Base-by-base conservation (phyloP, 2,329 filamentous ascomycete species). In the Ophiosphaerella korrae region DNA sequence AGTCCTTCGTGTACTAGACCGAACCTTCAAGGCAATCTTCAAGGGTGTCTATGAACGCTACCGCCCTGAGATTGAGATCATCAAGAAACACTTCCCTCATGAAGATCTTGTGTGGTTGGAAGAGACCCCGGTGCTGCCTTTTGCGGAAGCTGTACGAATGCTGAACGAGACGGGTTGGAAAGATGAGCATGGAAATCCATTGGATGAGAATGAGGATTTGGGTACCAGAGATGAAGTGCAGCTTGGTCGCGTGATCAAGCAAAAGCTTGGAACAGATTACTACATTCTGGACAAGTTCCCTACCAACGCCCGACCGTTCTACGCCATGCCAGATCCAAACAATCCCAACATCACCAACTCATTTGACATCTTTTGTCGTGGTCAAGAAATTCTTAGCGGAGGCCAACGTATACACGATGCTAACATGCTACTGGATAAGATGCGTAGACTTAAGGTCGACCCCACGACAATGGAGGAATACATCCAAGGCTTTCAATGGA, bases 281-380 rank as follows among this genome's bases (percentile, higher is more conserved):
- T 97, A 94, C 74, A 88, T 97, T 56, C 82, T 97, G 35, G 92
- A 97, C 81, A 96, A 95, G 68, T 97, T 97, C 78, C 92, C 92
- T 1, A 79, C 84, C 18, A 87, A 85, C 6, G 92, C 90, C 2
- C 85, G 92, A 37, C 92, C 92, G 0, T 96, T 97, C 75, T 96
- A 97, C 69, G 90, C 92, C 1, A 92, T 96, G 83, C 88, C 88
- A 24, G 90, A 96, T 56, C 83, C 87, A 1, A 79, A 87, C 13
- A 84, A 95, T 65, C 79, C 84, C 11, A 80, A 82, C 31, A 85
- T 86, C 71, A 97, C 92, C 43, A 96, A 96, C 71, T 96, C 92
- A 0, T 97, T 96, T 64, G 92, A 97, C 71, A 95, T 97, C 50
- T 97, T 97, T 76, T 83, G 96, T 37, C 88, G 92, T 26, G 92